phyloP scores from a whole-genome alignment of 345 rosid species.

The Boechera stricta region DNA sequence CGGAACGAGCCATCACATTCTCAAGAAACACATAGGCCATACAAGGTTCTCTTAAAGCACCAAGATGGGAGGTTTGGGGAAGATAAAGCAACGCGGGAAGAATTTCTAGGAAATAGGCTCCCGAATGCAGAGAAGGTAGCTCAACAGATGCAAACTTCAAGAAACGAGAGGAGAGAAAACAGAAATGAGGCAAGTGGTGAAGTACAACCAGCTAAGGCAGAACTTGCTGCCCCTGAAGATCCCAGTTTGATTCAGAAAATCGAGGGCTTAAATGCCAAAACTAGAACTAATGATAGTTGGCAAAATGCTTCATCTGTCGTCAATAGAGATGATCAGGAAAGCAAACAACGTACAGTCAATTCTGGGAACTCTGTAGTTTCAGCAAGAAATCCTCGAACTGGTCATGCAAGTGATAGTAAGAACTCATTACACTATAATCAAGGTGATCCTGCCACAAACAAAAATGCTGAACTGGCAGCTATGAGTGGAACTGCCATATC shows the following conservation, averaged over 20 bases:
- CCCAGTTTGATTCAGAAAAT: constrained; percentile 81
- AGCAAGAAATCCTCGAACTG: constrained; percentile 47
- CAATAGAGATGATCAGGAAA: constrained; percentile 54
- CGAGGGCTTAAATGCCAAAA: constrained; percentile 84
- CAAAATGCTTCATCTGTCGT: constrained; percentile 50
- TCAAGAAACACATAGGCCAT: constrained; percentile 61
- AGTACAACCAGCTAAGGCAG: constrained; percentile 45
- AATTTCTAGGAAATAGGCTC: constrained; percentile 36
- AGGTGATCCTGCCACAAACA: constrained; percentile 53
- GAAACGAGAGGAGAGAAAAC: constrained; percentile 57
- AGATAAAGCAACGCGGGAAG: constrained; percentile 63
- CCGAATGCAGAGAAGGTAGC: constrained; percentile 52
- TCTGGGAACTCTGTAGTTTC: constrained; percentile 47
- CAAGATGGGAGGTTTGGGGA: constrained; percentile 69
- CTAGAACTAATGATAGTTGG: constrained; percentile 62
- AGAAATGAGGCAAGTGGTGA: constrained; percentile 48
- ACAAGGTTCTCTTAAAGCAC: constrained; percentile 78
- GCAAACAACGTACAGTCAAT: constrained; percentile 48
- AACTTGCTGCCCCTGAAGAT: constrained; percentile 54
- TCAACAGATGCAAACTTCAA: constrained; percentile 49
- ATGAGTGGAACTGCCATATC: constrained; percentile 29
- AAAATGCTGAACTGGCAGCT: constrained; percentile 47
- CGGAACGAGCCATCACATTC: constrained; percentile 63
- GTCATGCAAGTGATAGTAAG: constrained; percentile 41
- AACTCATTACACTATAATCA: constrained; percentile 46